Evolutionary conservation across 495 filamentous ascomycete genomes (phyloP).

Genomic region (Penicillium paxilli): DNA sequence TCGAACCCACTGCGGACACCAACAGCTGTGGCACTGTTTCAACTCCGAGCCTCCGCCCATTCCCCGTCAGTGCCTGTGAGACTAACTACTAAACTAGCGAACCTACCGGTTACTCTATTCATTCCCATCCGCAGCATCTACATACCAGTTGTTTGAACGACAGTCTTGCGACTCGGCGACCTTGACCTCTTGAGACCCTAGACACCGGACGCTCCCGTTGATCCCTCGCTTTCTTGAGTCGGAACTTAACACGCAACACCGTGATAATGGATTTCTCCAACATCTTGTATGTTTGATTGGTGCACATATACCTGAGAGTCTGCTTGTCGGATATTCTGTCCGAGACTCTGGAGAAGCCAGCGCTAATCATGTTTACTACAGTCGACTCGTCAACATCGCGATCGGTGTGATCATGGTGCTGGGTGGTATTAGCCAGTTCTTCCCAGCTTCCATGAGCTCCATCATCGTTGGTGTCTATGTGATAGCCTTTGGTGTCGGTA

Average conservation of each 20-base stretch:
- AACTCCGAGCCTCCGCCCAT: not conserved
- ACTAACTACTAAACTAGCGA: slow-evolving; percentile 20
- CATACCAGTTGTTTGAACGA: not conserved
- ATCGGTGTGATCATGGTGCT: slow-evolving; percentile 87
- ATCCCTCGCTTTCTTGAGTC: slow-evolving; percentile 5
- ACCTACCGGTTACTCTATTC: slow-evolving; percentile 1
- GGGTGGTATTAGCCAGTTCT: slow-evolving; percentile 90
- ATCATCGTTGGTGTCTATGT: slow-evolving; percentile 83
- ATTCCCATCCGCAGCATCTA: not conserved
- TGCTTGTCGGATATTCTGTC: not conserved
- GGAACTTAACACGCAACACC: not conserved
- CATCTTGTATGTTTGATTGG: slow-evolving; percentile 52
- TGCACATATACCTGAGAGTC: not conserved
- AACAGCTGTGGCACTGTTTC: slow-evolving; percentile 1
- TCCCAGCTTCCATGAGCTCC: slow-evolving; percentile 40
- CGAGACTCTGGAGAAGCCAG: not conserved
- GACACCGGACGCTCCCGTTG: slow-evolving; percentile 7
- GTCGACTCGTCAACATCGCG: slow-evolving; percentile 90
- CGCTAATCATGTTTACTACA: slow-evolving; percentile 33
- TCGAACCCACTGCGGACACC: not conserved
- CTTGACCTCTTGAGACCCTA: slow-evolving; percentile 1
- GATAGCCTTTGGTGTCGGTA: slow-evolving; percentile 87
- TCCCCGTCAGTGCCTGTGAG: not conserved
- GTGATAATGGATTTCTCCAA: slow-evolving; percentile 57
- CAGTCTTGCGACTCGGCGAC: slow-evolving; percentile 9